Base-by-base conservation (phyloP, 306 rosid genomes). In the Datisca glomerata region DNA sequence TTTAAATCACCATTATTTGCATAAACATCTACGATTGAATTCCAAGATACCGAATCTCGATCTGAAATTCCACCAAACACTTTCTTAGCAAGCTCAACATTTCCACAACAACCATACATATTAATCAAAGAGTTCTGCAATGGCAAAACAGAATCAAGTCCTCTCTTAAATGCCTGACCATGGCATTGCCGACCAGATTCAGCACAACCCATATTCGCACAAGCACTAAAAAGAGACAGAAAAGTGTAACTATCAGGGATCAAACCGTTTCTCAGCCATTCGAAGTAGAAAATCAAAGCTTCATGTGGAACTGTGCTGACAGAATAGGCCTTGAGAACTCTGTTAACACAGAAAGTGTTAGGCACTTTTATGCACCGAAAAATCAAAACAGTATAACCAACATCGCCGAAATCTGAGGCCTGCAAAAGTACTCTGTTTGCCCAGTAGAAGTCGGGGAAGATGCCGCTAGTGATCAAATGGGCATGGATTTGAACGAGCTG, bases 41-140 rank as follows among this genome's bases (percentile, higher is more conserved):
- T 80, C 93, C 87, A 80, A 4, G 93, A 80, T 15, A 73, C 84
- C 60, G 58, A 51, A 65, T 79, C 86, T 61, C 53, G 18, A 1
- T 4, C 32, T 7, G 67, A 5, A 70, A 80, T 71, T 44, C 21
- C 58, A 13, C 66, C 77, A 19, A 85, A 80, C 58, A 80, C 39
- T 57, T 53, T 57, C 57, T 60, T 33, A 18, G 85, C 73, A 43
- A 64, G 25, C 45, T 40, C 53, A 41, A 66, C 39, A 53, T 36
- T 22, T 9, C 69, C 77, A 45, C 87, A 73, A 44, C 61, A 17
- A 21, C 49, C 71, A 59, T 80, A 85, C 93, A 76, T 74, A 19
- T 66, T 71, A 56, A 76, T 55, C 75, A 80, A 66, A 22, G 74
- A 68, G 66, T 85, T 79, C 49, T 59, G 70, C 49, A 85, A 73